Evolutionary conservation across 2,329 filamentous ascomycete genomes (phyloP), one percentile per base, ranked within the genome.

Genomic region (Incumbomyces lentus): DNA sequence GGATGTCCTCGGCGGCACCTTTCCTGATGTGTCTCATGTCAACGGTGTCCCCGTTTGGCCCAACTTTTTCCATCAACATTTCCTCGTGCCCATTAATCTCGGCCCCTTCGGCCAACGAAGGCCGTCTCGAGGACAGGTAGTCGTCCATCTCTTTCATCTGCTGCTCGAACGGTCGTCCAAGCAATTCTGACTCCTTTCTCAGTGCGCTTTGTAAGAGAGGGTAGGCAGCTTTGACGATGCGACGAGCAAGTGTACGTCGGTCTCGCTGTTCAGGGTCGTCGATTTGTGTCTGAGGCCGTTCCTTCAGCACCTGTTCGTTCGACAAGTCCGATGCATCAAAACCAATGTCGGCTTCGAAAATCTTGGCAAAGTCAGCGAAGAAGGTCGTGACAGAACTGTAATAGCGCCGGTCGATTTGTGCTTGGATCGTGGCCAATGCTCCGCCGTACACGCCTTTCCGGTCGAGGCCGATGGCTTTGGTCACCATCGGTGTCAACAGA

Each of bases 211-310:
- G 84, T 2, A 95, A 70, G 37, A 80, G 74, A 12, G 84, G 80
- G 61, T 93, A 86, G 29, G 94, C 75, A 1, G 81, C 79, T 62
- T 87, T 93, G 54, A 94, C 75, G 51, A 95, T 94, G 19, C 88
- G 79, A 65, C 93, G 95, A 18, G 85, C 87, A n/a, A 94, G 70
- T 56, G 83, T 84, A 58, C 86, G 84, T 51, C 84, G 80, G 55
- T 94, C 85, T 48, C 86, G 84, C 50, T 87, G 79, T 57, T 94
- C 87, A 8, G 73, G 51, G 47, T 61, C 65, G 11, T 40, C 38
- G 68, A 63, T 46, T 70, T 68, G 6, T 66, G 63, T 4, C 65
- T 64, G 40, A 68, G 67, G 5, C 65, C 49, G 66, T 69, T 63
- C 68, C 80, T 58, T 62, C 19, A 46, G 17, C 72, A 58, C 65